phyloP scores from a whole-genome alignment of 805 yeast species.

The Candida arabinofermentans region DNA sequence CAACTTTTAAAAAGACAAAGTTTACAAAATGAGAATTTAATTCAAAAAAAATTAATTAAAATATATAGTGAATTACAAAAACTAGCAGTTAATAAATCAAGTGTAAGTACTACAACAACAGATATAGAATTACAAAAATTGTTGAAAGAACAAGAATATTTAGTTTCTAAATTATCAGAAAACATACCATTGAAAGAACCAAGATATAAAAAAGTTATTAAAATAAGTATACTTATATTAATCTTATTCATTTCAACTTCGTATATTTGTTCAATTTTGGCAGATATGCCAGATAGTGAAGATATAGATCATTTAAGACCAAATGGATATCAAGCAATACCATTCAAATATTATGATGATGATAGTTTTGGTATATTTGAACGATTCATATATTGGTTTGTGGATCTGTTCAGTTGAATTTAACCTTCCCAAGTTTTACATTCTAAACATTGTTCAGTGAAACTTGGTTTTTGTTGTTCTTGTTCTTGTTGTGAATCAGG shows the following conservation, averaged over 20 bases:
- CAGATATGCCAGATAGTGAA: slow-evolving; percentile 10
- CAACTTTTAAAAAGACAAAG: not conserved
- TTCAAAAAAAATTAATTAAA: slow-evolving; percentile 14
- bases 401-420: not conserved
- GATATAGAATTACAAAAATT: not conserved
- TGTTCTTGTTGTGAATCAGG: slow-evolving; percentile 1
- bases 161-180: slow-evolving; percentile 10
- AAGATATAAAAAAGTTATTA: slow-evolving; percentile 3
- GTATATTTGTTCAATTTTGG: slow-evolving; percentile 13
- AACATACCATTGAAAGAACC: slow-evolving; percentile 2
- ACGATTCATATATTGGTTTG: slow-evolving; percentile 8
- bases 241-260: slow-evolving; percentile 6
- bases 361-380: slow-evolving; percentile 10
- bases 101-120: slow-evolving; percentile 3
- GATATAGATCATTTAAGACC: slow-evolving; percentile 14
- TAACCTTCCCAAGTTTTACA: slow-evolving; percentile 29
- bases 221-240: not conserved
- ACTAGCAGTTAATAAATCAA: slow-evolving; percentile 2
- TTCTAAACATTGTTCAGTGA: slow-evolving; percentile 27
- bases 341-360: slow-evolving; percentile 13
- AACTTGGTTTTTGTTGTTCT: slow-evolving; percentile 6
- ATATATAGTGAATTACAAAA: slow-evolving; percentile 10
- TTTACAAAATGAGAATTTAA: slow-evolving; percentile 7
- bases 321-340: slow-evolving; percentile 14
- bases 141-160: slow-evolving; percentile 2